Percentiles rank a stretch among this genome's conserved stretches.
Conservation (phyloP, 169 alveolate genomes). For the Prorocentrum cordatum region DNA sequence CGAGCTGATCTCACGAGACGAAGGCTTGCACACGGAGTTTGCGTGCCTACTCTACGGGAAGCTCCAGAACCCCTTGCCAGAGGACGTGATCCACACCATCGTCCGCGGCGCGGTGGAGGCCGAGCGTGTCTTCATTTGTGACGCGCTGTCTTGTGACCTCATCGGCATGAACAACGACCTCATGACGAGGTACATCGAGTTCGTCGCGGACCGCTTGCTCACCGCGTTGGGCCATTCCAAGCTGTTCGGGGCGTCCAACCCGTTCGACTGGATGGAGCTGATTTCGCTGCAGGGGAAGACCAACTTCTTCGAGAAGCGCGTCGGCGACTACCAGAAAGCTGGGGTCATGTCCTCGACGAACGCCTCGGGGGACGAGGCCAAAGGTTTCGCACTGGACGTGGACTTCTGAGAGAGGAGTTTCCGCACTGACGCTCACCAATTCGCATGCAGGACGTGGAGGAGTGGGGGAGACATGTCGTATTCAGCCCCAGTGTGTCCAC, state of each 20-base stretch:
- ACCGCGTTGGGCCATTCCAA: constrained; percentile 88
- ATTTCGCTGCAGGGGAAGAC: constrained; percentile 96
- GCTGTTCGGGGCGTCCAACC: constrained; percentile 87
- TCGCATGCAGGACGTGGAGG: too few relatives aligned
- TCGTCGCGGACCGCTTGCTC: constrained; percentile 95
- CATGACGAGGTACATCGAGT: constrained; percentile 94
- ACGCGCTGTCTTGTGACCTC: constrained; percentile 93
- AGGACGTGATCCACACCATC: constrained; percentile 86
- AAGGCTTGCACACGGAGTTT: constrained; percentile 98
- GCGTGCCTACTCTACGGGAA: constrained; percentile 92
- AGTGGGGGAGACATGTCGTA: too few relatives aligned
- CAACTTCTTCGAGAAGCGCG: constrained; percentile 97
- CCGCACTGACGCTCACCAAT: too few relatives aligned
- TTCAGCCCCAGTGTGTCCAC: too few relatives aligned
- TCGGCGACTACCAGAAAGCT: constrained; percentile 96
- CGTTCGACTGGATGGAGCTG: constrained; percentile 99
- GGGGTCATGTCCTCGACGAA: constrained; percentile 87
- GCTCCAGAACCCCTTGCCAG: constrained; percentile 82
- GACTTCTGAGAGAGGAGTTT: constrained; percentile 72
- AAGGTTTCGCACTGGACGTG: constrained; percentile 71
- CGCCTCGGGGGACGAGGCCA: constrained; percentile 71
- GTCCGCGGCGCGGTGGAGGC: constrained; percentile 94
- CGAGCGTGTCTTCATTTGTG: constrained; percentile 92
- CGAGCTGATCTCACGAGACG: constrained; percentile 96
- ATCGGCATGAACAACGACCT: constrained; percentile 95